Conservation (phyloP, 163 green algal species). For the Chlamydomonas reinhardtii region DNA sequence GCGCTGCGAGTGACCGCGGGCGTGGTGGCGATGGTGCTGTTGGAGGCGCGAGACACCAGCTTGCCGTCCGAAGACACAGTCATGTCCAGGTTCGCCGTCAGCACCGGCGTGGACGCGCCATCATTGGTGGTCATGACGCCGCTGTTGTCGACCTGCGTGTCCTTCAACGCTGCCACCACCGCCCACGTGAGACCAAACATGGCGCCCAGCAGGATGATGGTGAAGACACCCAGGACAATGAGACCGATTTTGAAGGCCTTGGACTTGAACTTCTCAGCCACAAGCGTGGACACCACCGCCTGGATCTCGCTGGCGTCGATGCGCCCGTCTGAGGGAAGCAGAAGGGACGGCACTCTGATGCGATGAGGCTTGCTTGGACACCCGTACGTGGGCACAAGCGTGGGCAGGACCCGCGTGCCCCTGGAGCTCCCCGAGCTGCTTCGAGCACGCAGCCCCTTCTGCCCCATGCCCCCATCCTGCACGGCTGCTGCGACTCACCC, state of each 20-base stretch:
- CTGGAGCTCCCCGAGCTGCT: no score
- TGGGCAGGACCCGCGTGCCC: no score
- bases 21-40: neutral
- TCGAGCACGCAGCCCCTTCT: no score
- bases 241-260: conserved; percentile 38
- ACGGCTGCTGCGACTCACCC: neutral
- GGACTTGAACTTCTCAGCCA: conserved; percentile 42
- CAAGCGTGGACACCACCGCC: conserved; percentile 17
- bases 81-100: conserved; percentile 21
- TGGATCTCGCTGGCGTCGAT: conserved; percentile 42
- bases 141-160: conserved; percentile 22
- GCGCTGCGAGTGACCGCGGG: neutral
- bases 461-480: no score
- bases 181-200: conserved; percentile 44
- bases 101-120: neutral
- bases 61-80: neutral
- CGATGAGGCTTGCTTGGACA: no score
- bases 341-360: no score
- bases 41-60: neutral
- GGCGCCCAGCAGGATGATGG: conserved; percentile 12
- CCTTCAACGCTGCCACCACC: conserved; percentile 38
- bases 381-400: no score
- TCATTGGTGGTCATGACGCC: conserved; percentile 16
- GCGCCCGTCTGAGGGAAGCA: conserved; percentile 5
- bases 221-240: conserved; percentile 33